Percentiles rank a stretch among this genome's conserved stretches.
Evolutionary conservation across 257 asterid species (phyloP).

Genomic region (Nicotiana tabacum): DNA sequence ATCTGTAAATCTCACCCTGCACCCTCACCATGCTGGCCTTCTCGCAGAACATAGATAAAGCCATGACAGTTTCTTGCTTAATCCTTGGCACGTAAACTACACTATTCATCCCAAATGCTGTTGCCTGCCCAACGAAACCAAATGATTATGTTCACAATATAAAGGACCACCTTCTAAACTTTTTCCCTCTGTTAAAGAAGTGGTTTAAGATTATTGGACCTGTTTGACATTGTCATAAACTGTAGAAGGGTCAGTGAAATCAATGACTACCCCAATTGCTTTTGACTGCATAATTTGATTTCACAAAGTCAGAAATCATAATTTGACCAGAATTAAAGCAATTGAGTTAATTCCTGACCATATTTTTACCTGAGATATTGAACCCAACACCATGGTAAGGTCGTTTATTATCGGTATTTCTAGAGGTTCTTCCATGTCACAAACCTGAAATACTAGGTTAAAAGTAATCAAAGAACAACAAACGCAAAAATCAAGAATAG

Average conservation of each 20-base stretch:
- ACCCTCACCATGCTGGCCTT: conserved; percentile 93
- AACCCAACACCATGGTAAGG: conserved; percentile 80
- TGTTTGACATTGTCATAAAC: conserved; percentile 89
- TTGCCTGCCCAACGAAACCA: conserved; percentile 36
- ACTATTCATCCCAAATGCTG: conserved; percentile 82
- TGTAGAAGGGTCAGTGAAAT: conserved; percentile 75
- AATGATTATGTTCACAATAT: background rate
- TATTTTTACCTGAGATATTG: conserved; percentile 70
- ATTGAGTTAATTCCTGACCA: background rate
- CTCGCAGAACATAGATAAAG: conserved; percentile 77
- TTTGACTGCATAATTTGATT: conserved; percentile 44
- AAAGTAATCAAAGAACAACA: background rate
- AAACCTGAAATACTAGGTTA: conserved; percentile 33
- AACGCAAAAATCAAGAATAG: background rate
- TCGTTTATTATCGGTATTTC: conserved; percentile 80
- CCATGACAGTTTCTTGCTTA: conserved; percentile 60
- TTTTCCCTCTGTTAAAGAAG: background rate
- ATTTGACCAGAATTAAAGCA: background rate
- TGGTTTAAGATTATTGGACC: conserved; percentile 29
- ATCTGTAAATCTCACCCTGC: conserved; percentile 54
- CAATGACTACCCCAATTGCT: conserved; percentile 67
- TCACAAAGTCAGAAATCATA: background rate
- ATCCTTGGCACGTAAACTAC: conserved; percentile 69
- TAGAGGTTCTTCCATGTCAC: conserved; percentile 85
- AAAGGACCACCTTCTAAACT: background rate